Percentiles rank a stretch among this genome's conserved stretches.
Conservation (phyloP, 169 alveolate species). For the Plasmodium sp. region DNA sequence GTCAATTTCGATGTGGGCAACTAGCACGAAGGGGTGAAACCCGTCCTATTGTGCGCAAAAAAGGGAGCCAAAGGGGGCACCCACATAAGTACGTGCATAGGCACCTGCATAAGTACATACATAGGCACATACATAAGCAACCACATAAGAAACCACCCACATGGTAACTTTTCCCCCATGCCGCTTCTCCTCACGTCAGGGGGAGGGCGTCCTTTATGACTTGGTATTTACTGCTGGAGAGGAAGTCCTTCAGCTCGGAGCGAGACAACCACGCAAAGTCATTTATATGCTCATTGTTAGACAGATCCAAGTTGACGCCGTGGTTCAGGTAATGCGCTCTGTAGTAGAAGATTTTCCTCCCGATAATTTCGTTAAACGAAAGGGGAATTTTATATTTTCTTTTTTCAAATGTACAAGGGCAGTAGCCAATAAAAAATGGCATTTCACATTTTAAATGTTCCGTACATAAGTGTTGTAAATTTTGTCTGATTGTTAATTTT, state of each 20-base stretch:
- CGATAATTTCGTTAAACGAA: constrained; percentile 57
- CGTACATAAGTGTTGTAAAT: constrained; percentile 77
- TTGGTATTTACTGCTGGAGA: constrained; percentile 23
- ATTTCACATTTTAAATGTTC: constrained; percentile 77
- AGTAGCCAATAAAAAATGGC: constrained; percentile 82
- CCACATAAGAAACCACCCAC: neutral
- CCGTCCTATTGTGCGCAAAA: neutral
- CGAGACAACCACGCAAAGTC: constrained; percentile 85
- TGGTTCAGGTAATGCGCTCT: constrained; percentile 80
- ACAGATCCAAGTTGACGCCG: constrained; percentile 28
- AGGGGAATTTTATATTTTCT: constrained; percentile 65
- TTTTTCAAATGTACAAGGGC: constrained; percentile 78
- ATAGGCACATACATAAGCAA: neutral
- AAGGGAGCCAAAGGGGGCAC: neutral
- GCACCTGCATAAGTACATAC: neutral
- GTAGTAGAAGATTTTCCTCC: constrained; percentile 81
- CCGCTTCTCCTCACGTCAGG: constrained; percentile 1
- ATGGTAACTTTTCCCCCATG: neutral
- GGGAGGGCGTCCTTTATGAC: constrained; percentile 63
- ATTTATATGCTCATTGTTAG: constrained; percentile 52
- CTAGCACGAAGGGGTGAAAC: neutral
- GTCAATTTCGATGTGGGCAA: constrained; percentile 30
- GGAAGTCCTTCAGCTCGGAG: constrained; percentile 73
- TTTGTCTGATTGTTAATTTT: constrained; percentile 78
- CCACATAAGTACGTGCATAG: neutral